These are phyloP conservation scores for Heliophila coronopifolia DNA, from an alignment of 441 rosid genomes.

Conservation along the genomic window DNA sequence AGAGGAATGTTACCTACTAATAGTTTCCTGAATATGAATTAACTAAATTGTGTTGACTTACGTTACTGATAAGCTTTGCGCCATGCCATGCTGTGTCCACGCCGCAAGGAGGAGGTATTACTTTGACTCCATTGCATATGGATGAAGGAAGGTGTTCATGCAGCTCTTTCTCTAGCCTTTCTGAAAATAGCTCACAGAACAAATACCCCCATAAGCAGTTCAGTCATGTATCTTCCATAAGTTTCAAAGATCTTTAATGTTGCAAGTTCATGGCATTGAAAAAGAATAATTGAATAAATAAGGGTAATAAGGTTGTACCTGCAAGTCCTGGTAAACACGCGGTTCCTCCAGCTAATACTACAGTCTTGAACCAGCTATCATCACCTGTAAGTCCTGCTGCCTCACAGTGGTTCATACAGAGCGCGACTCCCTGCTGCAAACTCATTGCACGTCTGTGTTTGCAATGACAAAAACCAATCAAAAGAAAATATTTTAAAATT, in stretches of 20 bases:
- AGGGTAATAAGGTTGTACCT: slow-evolving; percentile 35
- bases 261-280: neutral
- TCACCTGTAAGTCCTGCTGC: slow-evolving; percentile 54
- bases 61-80: slow-evolving; percentile 75
- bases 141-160: slow-evolving; percentile 47
- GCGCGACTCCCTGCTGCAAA: slow-evolving; percentile 81
- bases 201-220: slow-evolving; percentile 1
- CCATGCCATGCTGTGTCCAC: slow-evolving; percentile 84
- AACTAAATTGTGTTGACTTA: slow-evolving; percentile 33
- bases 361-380: slow-evolving; percentile 80
- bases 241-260: slow-evolving; percentile 3
- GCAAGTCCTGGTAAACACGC: slow-evolving; percentile 82
- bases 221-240: neutral
- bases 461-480: neutral
- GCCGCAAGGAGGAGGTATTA: slow-evolving; percentile 60
- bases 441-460: slow-evolving; percentile 66
- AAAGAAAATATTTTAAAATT: neutral
- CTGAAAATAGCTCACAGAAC: slow-evolving; percentile 35
- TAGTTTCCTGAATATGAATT: neutral
- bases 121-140: slow-evolving; percentile 49
- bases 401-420: slow-evolving; percentile 88
- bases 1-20: neutral
- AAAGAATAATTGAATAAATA: neutral
- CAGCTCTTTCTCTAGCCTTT: slow-evolving; percentile 77
- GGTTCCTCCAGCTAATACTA: slow-evolving; percentile 71